Evolutionary conservation across 2,329 filamentous ascomycete species (phyloP).

Genomic region (Allantophomopsis cytisporea): DNA sequence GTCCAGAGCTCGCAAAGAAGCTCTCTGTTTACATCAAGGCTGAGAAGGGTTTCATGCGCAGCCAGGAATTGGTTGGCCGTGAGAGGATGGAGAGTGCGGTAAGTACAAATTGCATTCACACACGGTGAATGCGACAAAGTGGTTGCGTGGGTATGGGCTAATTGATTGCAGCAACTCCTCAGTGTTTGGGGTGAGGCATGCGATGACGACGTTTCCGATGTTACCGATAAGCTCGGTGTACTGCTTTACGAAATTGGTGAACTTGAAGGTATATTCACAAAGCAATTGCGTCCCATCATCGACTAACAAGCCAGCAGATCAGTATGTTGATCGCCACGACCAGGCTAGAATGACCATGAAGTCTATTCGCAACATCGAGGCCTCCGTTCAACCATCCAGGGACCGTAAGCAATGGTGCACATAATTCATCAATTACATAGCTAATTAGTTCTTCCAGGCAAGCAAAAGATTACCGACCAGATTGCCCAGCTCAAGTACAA

Average conservation of each 20-base stretch:
- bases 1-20: slow-evolving; percentile 79
- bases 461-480: slow-evolving; percentile 98
- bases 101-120: slow-evolving; percentile 28
- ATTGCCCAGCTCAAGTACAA: slow-evolving; percentile 99
- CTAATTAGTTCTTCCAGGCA: slow-evolving; percentile 42
- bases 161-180: slow-evolving; percentile 69
- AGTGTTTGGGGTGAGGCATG: slow-evolving; percentile 93
- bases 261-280: slow-evolving; percentile 42
- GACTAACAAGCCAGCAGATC: slow-evolving; percentile 90
- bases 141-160: not conserved
- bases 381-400: slow-evolving; percentile 92
- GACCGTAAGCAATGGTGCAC: slow-evolving; percentile 48
- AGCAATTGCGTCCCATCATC: too few relatives aligned
- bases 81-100: slow-evolving; percentile 98
- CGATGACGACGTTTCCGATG: slow-evolving; percentile 96
- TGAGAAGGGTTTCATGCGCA: slow-evolving; percentile 99
- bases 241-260: slow-evolving; percentile 89
- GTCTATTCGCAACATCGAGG: slow-evolving; percentile 98
- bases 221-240: slow-evolving; percentile 97
- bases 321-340: slow-evolving; percentile 97
- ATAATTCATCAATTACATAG: slow-evolving; percentile 8
- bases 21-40: slow-evolving; percentile 97
- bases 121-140: not conserved
- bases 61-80: slow-evolving; percentile 84
- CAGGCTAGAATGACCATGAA: slow-evolving; percentile 99